These are phyloP conservation scores for Aquilaria yunnanensis DNA, from an alignment of 345 rosid species.

Conservation along the genomic window DNA sequence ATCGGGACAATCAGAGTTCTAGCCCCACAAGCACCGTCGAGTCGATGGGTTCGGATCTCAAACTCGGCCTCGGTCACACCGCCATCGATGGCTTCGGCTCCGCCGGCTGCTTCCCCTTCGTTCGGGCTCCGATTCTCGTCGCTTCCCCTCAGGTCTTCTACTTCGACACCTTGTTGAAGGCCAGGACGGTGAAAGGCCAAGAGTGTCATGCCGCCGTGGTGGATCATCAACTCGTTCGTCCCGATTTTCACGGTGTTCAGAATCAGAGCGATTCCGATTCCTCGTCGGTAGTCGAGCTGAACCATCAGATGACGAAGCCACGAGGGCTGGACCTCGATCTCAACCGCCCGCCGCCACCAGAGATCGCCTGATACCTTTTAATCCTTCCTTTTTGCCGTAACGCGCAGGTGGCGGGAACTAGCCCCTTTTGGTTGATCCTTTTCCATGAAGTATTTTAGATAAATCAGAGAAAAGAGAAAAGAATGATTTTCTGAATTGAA, in stretches of 20 bases:
- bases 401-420: too few relatives aligned
- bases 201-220: constrained; percentile 23
- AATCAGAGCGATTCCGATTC: constrained; percentile 59
- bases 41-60: constrained; percentile 39
- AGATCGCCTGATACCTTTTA: constrained; percentile 30
- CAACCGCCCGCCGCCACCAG: constrained; percentile 50
- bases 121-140: constrained; percentile 18
- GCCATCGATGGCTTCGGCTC: constrained; percentile 33
- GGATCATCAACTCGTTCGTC: constrained; percentile 10
- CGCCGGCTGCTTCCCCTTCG: constrained; percentile 26
- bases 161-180: constrained; percentile 21
- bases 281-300: constrained; percentile 39
- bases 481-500: too few relatives aligned
- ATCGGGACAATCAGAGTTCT: constrained; percentile 31
- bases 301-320: constrained; percentile 18
- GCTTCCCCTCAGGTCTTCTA: constrained; percentile 19
- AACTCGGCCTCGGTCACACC: constrained; percentile 30
- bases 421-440: too few relatives aligned
- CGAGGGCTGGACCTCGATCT: constrained; percentile 53
- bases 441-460: too few relatives aligned
- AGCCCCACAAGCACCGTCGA: constrained; percentile 66
- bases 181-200: constrained; percentile 20
- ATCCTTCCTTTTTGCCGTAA: constrained; percentile 8
- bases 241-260: constrained; percentile 10
- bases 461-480: too few relatives aligned